Evolutionary conservation across 2,329 filamentous ascomycete genomes (phyloP), one percentile per base, ranked within the genome.

Genomic region (Aspergillus cejpii): DNA sequence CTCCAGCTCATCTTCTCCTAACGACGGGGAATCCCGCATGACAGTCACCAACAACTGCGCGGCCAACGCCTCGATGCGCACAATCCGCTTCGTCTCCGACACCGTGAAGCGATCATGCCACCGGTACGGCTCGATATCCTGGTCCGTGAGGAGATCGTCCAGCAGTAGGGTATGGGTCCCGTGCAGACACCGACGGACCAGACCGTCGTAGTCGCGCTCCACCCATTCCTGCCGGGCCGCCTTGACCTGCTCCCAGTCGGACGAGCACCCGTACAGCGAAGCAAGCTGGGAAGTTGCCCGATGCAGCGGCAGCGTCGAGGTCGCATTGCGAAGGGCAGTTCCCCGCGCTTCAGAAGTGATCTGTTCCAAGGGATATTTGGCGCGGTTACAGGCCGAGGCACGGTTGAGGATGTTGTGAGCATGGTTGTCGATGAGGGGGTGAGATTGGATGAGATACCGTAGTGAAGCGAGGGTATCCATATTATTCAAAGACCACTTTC

Each of bases 311-410:
- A 94, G 71, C 2, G 81, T 79, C 11, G 76, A 78, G 37, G 67
- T 70, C 0, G 79, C 77, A 45, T 83, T 78, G 33, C 77, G 63
- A 21, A 91, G 70, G 10, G 86, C 85, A 45, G 78, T 71, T 6
- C 83, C 85, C 45, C 78, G 71, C 1, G 87, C 87, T 69, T 92
- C 87, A 5, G 83, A 84, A 1, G 81, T 80, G 51, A 89, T 82
- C 36, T 80, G 76, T 38, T 81, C 73, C 15, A 82, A 72, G 6
- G 77, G 73, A 45, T 71, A 68, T 39, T 48, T 55, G 24, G 52
- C 48, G 46, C 66, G 62, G 47, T 69, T 51, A 27, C 47, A 47
- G 20, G 63, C 68, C 5, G 57, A 53, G 11, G 64, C 54, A 17
- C 55, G 50, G 4, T 53, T 59, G 21, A 74, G 56, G 12, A 74